Evolutionary conservation across 176 grass and related monocot genomes (phyloP).

Genomic region (Lolium rigidum): DNA sequence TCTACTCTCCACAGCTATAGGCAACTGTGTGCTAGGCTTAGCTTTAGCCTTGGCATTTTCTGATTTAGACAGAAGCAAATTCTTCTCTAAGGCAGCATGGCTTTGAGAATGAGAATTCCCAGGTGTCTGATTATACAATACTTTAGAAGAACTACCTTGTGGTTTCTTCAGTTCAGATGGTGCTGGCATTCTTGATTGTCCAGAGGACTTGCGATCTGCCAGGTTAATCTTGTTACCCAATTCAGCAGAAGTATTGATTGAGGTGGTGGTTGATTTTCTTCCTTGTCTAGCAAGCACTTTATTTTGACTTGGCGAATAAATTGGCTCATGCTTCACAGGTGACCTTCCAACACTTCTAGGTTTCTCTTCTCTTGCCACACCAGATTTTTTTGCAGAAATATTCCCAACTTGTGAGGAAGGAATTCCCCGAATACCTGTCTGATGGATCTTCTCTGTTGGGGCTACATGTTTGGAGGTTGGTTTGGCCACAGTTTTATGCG

Average conservation of each 20-base stretch:
- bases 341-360: constrained; percentile 48
- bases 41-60: constrained; percentile 59
- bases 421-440: constrained; percentile 42
- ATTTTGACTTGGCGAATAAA: constrained; percentile 60
- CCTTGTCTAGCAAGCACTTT: constrained; percentile 53
- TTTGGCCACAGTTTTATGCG: constrained; percentile 68
- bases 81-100: constrained; percentile 54
- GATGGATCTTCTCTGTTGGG: constrained; percentile 52
- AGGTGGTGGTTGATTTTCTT: constrained; percentile 53
- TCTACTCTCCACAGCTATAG: constrained; percentile 50
- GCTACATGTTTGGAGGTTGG: constrained; percentile 37
- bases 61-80: constrained; percentile 53
- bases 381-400: constrained; percentile 51
- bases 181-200: constrained; percentile 45
- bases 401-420: constrained; percentile 48
- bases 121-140: constrained; percentile 39
- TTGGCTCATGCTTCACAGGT: constrained; percentile 52
- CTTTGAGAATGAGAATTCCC: constrained; percentile 57
- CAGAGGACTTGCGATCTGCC: constrained; percentile 56
- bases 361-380: constrained; percentile 59
- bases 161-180: constrained; percentile 68
- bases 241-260: constrained; percentile 43
- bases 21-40: constrained; percentile 52
- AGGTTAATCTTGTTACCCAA: constrained; percentile 45
- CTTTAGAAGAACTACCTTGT: constrained; percentile 67